These are phyloP conservation scores for Gossypium australe DNA, from an alignment of 345 rosid species.

Conservation along the genomic window DNA sequence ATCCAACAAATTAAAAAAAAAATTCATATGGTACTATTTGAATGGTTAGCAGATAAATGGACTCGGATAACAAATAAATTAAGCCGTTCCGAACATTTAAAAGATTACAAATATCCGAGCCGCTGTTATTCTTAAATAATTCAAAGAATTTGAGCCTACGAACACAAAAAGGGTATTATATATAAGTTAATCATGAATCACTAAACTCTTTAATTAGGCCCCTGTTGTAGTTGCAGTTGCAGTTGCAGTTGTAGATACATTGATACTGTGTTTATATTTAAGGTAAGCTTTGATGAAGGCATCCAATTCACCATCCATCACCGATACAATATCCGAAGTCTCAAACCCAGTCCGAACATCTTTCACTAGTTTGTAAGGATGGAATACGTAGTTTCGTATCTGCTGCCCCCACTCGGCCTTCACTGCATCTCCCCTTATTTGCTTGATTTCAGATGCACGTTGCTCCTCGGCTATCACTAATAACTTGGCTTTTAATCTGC, in stretches of 20 bases:
- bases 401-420: conserved; percentile 99
- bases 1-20: too few relatives aligned
- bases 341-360: conserved; percentile 75
- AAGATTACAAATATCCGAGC: not conserved
- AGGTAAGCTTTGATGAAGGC: conserved; percentile 90
- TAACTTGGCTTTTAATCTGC: conserved; percentile 78
- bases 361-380: conserved; percentile 93
- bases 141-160: not conserved
- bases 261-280: conserved; percentile 56
- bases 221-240: conserved; percentile 13
- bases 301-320: conserved; percentile 95
- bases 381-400: conserved; percentile 86
- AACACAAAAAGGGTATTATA: not conserved
- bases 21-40: too few relatives aligned
- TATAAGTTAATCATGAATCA: not conserved
- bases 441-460: conserved; percentile 82
- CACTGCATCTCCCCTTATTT: conserved; percentile 90
- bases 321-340: conserved; percentile 76
- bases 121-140: not conserved
- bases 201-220: not conserved
- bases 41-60: too few relatives aligned
- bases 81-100: not conserved
- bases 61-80: too few relatives aligned
- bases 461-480: conserved; percentile 89
- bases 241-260: conserved; percentile 29